Evolutionary conservation across 192 early-diverging fungal species (phyloP).

Genomic region (Phlyctochytrium arcticum): DNA sequence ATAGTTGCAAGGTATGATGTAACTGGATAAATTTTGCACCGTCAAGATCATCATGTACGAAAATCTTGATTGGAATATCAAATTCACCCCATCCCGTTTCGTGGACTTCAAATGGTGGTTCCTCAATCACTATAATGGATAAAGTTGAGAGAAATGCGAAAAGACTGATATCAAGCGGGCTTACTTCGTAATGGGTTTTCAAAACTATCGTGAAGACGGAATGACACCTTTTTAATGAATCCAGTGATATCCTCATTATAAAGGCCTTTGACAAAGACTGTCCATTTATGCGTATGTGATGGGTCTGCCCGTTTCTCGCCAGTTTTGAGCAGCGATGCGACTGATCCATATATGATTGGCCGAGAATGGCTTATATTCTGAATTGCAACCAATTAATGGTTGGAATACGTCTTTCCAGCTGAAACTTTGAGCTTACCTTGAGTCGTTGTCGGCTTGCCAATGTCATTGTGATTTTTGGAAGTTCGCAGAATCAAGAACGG

Average conservation of each 20-base stretch:
- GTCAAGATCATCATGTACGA: conserved; percentile 70
- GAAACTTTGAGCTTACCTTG: not conserved
- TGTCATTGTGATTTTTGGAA: not conserved
- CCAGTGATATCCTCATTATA: conserved; percentile 84
- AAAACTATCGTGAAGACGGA: conserved; percentile 97
- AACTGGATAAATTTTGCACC: conserved; percentile 72
- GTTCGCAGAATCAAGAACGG: no score
- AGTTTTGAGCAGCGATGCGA: conserved; percentile 60
- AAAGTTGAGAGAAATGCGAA: not conserved
- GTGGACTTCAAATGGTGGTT: conserved; percentile 84
- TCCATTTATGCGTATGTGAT: conserved; percentile 96
- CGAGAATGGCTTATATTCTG: conserved; percentile 6
- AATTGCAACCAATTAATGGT: no score
- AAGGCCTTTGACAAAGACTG: conserved; percentile 77
- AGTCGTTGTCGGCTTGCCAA: not conserved
- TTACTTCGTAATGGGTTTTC: conserved; percentile 64
- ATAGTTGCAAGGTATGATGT: conserved; percentile 87
- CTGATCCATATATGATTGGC: conserved; percentile 86
- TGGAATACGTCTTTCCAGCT: no score
- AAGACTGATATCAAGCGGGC: conserved; percentile 2
- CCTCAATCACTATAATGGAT: conserved; percentile 57
- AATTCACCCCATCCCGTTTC: conserved; percentile 99
- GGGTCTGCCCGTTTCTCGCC: conserved; percentile 52
- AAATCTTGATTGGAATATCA: conserved; percentile 90
- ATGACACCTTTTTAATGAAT: conserved; percentile 84